Percentiles rank a stretch among this genome's conserved stretches.
Conservation (phyloP, 768 basidiomycete genomes). For the Dentipellis fragilis region DNA sequence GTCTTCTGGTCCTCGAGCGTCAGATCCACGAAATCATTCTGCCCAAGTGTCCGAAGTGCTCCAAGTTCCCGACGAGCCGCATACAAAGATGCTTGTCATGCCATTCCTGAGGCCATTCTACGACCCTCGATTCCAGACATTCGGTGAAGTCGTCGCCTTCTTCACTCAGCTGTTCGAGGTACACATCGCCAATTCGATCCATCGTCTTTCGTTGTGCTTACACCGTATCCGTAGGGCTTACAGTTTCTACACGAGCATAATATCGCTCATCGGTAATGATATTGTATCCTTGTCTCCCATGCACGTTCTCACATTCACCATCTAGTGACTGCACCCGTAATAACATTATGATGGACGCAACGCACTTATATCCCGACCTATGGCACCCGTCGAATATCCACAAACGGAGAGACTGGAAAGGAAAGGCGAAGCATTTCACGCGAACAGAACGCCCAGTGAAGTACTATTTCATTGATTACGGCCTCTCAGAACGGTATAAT, state of each 20-base stretch:
- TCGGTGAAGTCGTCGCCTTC: conserved; percentile 23
- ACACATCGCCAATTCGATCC: neutral
- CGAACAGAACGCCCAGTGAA: neutral
- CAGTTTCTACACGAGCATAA: conserved; percentile 9
- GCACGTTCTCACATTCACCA: neutral
- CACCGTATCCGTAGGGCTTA: conserved; percentile 5
- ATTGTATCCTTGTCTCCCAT: no score
- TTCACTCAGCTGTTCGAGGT: conserved; percentile 24
- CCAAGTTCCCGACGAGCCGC: conserved; percentile 9
- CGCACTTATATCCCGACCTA: conserved; percentile 2
- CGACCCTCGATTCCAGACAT: conserved; percentile 17
- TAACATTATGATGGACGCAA: conserved; percentile 10
- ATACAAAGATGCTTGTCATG: conserved; percentile 19
- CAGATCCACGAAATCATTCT: conserved; percentile 5
- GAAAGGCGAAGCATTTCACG: neutral
- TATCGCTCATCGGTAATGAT: conserved; percentile 9
- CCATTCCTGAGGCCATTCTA: conserved; percentile 16
- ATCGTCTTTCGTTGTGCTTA: no score
- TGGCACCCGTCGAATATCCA: conserved; percentile 3
- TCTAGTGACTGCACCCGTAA: conserved; percentile 1
- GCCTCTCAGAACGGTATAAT: conserved; percentile 3
- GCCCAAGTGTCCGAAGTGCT: conserved; percentile 2
- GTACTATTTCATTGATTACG: conserved; percentile 8
- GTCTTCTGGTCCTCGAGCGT: neutral
- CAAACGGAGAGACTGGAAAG: conserved; percentile 1